Percentiles rank a stretch among this genome's conserved stretches.
These are phyloP conservation scores for Flaveria sonorensis DNA, from an alignment of 129 eudicot species.

Conservation along the genomic window DNA sequence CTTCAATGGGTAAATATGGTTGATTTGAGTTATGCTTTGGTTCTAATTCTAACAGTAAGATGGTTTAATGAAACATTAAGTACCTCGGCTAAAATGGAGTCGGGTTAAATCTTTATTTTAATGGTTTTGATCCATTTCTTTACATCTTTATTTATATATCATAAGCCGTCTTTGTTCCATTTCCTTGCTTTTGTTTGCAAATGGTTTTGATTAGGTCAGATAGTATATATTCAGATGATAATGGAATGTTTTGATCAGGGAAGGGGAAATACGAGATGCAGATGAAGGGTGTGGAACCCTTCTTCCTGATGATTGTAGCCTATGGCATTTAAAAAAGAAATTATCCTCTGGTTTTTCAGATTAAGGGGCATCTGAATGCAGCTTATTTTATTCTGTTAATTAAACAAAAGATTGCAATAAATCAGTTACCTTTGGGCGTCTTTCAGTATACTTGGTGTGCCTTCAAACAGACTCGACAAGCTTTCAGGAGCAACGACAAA, in stretches of 20 bases:
- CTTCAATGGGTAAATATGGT: neutral
- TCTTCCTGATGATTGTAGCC: neutral
- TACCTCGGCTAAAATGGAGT: neutral
- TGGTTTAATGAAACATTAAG: neutral
- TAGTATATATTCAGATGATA: neutral
- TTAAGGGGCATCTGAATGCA: neutral
- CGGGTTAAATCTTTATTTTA: neutral
- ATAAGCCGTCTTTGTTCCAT: neutral
- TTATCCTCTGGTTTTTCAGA: neutral
- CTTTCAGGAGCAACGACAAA: constrained; percentile 95
- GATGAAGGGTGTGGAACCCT: neutral
- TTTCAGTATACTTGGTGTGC: constrained; percentile 83
- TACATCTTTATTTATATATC: no score
- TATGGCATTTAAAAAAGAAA: neutral
- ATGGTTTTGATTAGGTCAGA: neutral
- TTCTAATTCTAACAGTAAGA: neutral
- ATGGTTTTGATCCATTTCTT: no score
- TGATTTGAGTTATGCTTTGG: neutral
- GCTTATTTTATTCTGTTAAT: constrained; percentile 5
- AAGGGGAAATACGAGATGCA: neutral
- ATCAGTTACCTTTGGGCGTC: constrained; percentile 77
- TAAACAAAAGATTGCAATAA: neutral
- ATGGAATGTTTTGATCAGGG: neutral
- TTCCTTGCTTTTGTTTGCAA: neutral
- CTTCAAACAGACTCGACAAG: constrained; percentile 85